A percentile compares a stretch with the other conserved stretches of the same genome.
Evolutionary conservation across 2,329 filamentous ascomycete genomes (phyloP).

Genomic region (Sclerotinia sclerotiorum): DNA sequence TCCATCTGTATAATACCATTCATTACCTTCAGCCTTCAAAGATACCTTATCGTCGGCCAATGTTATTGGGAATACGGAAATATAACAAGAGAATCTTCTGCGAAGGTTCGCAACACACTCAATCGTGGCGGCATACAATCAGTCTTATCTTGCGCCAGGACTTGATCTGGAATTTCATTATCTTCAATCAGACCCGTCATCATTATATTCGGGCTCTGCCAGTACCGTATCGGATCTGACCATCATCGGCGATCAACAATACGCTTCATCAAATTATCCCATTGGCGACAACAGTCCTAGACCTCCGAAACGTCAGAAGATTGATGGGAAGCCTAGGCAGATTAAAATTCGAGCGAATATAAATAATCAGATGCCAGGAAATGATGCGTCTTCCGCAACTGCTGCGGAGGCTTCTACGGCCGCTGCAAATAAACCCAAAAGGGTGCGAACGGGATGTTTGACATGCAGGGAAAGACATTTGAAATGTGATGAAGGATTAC

Average conservation of each 20-base stretch:
- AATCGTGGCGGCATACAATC: constrained; percentile 38
- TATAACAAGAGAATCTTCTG: constrained; percentile 29
- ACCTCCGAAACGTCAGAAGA: constrained; percentile 32
- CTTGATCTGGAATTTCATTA: constrained; percentile 37
- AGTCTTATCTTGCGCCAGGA: constrained; percentile 35
- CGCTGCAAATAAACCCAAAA: constrained; percentile 63
- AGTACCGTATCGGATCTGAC: constrained; percentile 36
- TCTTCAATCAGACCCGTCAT: constrained; percentile 31
- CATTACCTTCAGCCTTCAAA: background rate
- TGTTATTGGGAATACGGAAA: constrained; percentile 29
- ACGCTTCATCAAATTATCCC: constrained; percentile 31
- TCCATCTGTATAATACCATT: background rate
- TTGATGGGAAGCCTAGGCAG: constrained; percentile 25
- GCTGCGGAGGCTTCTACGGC: constrained; percentile 27
- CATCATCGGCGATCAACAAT: constrained; percentile 36
- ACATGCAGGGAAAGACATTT: constrained; percentile 88
- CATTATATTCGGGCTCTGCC: constrained; percentile 35
- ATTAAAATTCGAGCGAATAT: constrained; percentile 28
- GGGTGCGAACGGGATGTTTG: constrained; percentile 85
- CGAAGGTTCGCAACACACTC: constrained; percentile 38
- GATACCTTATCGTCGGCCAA: constrained; percentile 26
- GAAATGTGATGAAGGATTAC: constrained; percentile 66
- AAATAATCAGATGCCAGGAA: constrained; percentile 36
- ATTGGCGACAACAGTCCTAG: constrained; percentile 31
- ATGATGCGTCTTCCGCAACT: constrained; percentile 27